These are phyloP conservation scores for Apostasia shenzhenica DNA, from an alignment of 106 monocot genomes.

Conservation along the genomic window DNA sequence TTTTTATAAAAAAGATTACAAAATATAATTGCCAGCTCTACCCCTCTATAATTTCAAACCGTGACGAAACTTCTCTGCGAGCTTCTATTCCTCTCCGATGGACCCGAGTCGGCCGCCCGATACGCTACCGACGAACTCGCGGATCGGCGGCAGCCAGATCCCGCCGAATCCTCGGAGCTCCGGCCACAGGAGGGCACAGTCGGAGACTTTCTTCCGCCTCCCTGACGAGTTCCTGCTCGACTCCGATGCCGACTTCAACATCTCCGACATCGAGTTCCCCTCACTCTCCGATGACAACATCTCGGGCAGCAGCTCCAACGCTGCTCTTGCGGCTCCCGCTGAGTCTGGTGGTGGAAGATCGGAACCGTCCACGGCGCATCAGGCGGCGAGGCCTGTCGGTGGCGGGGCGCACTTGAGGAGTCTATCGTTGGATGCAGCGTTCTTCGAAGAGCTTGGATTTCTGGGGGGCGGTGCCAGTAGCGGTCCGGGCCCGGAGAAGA, in stretches of 20 bases:
- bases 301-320: constrained; percentile 4
- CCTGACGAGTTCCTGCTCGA: constrained; percentile 82
- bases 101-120: neutral
- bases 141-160: constrained; percentile 1
- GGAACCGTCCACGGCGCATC: neutral
- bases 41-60: no score
- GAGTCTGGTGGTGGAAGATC: neutral
- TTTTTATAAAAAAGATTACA: no score
- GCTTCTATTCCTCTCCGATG: neutral
- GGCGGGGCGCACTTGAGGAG: constrained; percentile 38
- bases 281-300: neutral
- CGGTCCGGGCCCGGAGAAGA: constrained; percentile 1
- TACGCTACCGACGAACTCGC: neutral
- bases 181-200: constrained; percentile 67
- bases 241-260: constrained; percentile 63
- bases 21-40: no score
- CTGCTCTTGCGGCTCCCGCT: neutral
- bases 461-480: constrained; percentile 7
- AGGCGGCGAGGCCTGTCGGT: neutral
- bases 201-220: constrained; percentile 76
- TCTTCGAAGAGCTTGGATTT: constrained; percentile 57
- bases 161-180: constrained; percentile 5
- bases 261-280: constrained; percentile 13
- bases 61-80: no score
- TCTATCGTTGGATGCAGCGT: constrained; percentile 75